phyloP scores from a whole-genome alignment of 441 rosid genomes.

The Mallotus repandus region DNA sequence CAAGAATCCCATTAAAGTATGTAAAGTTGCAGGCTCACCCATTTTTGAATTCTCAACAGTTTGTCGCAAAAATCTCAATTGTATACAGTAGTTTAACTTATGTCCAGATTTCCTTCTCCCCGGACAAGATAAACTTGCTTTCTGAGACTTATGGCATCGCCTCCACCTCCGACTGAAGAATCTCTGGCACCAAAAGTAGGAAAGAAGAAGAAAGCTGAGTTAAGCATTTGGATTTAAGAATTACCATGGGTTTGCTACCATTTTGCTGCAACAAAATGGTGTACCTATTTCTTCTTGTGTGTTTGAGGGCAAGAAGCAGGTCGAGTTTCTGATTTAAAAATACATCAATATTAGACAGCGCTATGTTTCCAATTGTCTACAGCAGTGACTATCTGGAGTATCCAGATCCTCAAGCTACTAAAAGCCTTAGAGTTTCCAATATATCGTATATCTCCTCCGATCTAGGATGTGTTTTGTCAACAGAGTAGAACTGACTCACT shows the following conservation, averaged over 20 bases:
- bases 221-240: background rate
- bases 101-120: background rate
- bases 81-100: background rate
- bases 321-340: background rate
- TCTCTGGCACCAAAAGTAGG: background rate
- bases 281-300: background rate
- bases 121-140: background rate
- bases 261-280: background rate
- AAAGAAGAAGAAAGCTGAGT: background rate
- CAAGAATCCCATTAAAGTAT: background rate
- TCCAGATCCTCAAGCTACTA: slow-evolving; percentile 5
- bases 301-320: background rate
- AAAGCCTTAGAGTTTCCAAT: slow-evolving; percentile 41
- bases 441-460: slow-evolving; percentile 47
- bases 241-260: background rate
- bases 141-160: background rate
- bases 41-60: background rate
- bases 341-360: background rate
- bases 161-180: background rate
- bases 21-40: background rate
- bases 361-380: background rate
- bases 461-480: slow-evolving; percentile 59
- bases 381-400: background rate
- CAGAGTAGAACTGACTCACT: slow-evolving; percentile 65
- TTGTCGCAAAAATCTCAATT: background rate